Evolutionary conservation across 2,329 filamentous ascomycete species (phyloP).

Genomic region (Colletotrichum siamense): DNA sequence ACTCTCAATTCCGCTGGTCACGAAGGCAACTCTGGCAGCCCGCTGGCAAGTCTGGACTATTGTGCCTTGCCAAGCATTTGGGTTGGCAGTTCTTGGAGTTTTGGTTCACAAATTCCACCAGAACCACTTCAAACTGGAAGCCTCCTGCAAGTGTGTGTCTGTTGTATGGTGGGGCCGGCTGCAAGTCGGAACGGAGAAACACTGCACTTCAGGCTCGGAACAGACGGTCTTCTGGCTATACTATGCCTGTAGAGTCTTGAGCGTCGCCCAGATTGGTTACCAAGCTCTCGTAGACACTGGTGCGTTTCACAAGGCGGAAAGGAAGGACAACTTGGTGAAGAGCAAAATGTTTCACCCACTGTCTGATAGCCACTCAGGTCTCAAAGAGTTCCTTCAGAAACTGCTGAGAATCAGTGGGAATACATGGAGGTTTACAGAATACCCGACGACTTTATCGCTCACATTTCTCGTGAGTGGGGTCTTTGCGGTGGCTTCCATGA

Average conservation of each 20-base stretch:
- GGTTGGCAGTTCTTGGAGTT: not conserved
- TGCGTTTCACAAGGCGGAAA: not conserved
- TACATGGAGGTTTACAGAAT: not conserved
- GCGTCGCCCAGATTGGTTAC: not conserved
- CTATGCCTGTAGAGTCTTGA: not conserved
- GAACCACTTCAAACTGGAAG: not conserved
- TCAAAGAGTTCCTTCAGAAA: accelerated
- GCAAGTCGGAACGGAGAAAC: too few species aligned
- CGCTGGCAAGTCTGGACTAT: not conserved
- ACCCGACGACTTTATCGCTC: not conserved
- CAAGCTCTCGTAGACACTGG: not conserved
- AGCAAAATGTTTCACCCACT: not conserved
- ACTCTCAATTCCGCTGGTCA: not conserved
- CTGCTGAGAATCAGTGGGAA: accelerated
- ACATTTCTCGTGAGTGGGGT: not conserved
- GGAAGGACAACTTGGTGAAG: accelerated
- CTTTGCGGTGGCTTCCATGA: not conserved
- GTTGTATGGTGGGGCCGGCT: not conserved
- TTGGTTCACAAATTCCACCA: not conserved
- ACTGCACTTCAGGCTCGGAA: not conserved
- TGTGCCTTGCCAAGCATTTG: not conserved
- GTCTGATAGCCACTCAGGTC: accelerated
- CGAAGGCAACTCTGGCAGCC: not conserved
- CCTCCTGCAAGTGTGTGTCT: not conserved
- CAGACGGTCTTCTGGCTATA: not conserved